These are phyloP conservation scores for Corylus heterophylla DNA, from an alignment of 306 rosid genomes.

Conservation along the genomic window DNA sequence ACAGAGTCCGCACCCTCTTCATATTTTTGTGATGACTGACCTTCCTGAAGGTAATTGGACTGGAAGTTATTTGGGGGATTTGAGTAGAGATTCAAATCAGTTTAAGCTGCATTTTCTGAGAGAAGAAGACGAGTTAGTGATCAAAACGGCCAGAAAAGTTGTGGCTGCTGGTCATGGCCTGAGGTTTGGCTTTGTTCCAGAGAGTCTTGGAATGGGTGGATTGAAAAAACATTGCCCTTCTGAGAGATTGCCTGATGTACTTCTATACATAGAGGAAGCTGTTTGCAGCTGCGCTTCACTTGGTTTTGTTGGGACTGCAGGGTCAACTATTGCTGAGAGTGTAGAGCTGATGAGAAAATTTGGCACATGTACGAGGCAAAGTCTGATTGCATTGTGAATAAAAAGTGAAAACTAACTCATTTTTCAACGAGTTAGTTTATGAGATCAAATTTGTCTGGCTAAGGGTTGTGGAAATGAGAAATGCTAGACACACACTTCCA, in stretches of 20 bases:
- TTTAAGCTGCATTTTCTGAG: constrained; percentile 60
- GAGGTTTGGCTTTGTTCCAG: constrained; percentile 37
- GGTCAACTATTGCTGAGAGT: constrained; percentile 83
- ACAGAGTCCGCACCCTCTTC: constrained; percentile 49
- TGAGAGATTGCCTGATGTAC: constrained; percentile 53
- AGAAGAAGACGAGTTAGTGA: constrained; percentile 50
- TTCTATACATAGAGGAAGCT: constrained; percentile 72
- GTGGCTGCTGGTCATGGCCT: constrained; percentile 49
- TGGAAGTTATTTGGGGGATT: constrained; percentile 68
- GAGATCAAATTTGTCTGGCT: neutral
- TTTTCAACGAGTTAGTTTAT: neutral
- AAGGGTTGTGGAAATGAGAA: neutral
- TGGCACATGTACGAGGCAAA: constrained; percentile 41
- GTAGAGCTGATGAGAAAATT: constrained; percentile 68
- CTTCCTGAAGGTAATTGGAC: constrained; percentile 80
- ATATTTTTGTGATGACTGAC: constrained; percentile 82
- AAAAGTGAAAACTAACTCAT: constrained; percentile 8
- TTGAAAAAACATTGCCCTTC: constrained; percentile 49
- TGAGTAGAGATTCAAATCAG: constrained; percentile 42
- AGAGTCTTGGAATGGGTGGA: constrained; percentile 29
- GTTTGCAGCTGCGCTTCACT: constrained; percentile 83
- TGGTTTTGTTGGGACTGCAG: constrained; percentile 87
- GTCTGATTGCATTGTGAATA: constrained; percentile 18
- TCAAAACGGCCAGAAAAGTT: constrained; percentile 52
- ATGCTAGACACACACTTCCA: no score